phyloP scores from a whole-genome alignment of 2,329 filamentous ascomycete genomes.

The Fusarium sp. region DNA sequence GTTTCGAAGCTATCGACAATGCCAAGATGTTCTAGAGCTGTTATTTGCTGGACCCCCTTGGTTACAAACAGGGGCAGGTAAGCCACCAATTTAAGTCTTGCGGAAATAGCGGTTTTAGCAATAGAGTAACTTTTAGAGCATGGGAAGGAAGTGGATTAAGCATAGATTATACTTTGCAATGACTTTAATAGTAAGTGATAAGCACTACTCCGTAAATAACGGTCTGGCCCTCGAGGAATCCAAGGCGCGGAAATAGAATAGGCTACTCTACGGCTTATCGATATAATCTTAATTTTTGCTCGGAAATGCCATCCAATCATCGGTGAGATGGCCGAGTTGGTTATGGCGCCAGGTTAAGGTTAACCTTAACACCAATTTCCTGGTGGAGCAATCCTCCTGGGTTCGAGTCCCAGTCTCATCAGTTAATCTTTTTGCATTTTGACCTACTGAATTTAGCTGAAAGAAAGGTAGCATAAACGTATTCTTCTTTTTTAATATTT shows the following conservation, averaged over 20 bases:
- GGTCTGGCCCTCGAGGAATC: too few species aligned
- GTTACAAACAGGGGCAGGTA: background rate
- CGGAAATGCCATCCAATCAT: background rate
- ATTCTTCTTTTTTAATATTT: background rate
- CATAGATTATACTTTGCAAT: background rate
- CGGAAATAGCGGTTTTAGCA: background rate
- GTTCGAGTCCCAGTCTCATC: conserved; percentile 31
- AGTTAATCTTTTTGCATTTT: conserved; percentile 3
- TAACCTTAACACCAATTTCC: conserved; percentile 27
- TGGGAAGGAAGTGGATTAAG: too few species aligned
- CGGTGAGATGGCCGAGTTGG: conserved; percentile 30
- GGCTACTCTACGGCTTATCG: too few species aligned
- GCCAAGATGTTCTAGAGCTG: background rate
- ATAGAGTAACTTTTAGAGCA: background rate
- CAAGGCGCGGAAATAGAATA: background rate
- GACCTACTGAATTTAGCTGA: fast-evolving
- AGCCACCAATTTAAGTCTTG: background rate
- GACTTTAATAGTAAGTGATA: background rate
- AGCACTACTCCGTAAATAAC: background rate
- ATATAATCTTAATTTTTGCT: too few species aligned
- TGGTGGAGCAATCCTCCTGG: conserved; percentile 30
- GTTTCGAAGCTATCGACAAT: background rate
- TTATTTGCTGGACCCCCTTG: background rate
- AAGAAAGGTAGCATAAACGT: fast-evolving
- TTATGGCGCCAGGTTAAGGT: conserved; percentile 32